Evolutionary conservation across 768 basidiomycete genomes (phyloP).

Genomic region (Hirschioporus abietinus): DNA sequence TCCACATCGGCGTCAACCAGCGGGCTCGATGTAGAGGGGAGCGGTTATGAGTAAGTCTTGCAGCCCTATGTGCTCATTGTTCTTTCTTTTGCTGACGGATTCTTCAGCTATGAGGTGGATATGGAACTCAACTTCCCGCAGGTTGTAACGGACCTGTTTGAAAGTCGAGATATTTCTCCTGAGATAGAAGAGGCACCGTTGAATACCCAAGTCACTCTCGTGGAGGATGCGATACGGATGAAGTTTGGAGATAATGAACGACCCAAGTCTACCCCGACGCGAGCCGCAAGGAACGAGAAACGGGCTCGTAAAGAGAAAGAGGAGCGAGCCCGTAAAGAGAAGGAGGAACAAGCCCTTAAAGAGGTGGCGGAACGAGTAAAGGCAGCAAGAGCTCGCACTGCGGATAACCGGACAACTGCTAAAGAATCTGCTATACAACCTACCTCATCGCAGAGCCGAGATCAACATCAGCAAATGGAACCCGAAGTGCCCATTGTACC

Average conservation of each 20-base stretch:
- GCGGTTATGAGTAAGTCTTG: neutral
- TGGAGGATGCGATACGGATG: neutral
- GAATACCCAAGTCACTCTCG: slow-evolving; percentile 3
- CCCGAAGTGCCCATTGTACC: neutral
- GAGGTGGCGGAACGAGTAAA: neutral
- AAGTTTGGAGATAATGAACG: neutral
- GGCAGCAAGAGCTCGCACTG: neutral
- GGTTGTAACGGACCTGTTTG: neutral
- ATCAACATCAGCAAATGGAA: neutral
- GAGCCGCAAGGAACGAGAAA: neutral
- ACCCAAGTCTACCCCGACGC: neutral
- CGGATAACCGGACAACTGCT: neutral
- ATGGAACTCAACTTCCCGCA: neutral
- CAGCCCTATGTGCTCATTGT: neutral
- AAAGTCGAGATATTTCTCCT: neutral
- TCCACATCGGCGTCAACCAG: neutral
- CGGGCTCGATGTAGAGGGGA: neutral
- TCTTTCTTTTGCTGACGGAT: neutral
- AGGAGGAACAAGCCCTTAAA: neutral
- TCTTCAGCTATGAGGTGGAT: neutral
- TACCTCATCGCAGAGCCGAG: neutral
- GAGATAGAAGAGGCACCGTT: neutral
- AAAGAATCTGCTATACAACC: neutral
- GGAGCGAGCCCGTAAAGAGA: neutral
- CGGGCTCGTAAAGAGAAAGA: neutral